phyloP scores from a whole-genome alignment of 2,329 filamentous ascomycete species.

The Lasiodiplodia citricola region DNA sequence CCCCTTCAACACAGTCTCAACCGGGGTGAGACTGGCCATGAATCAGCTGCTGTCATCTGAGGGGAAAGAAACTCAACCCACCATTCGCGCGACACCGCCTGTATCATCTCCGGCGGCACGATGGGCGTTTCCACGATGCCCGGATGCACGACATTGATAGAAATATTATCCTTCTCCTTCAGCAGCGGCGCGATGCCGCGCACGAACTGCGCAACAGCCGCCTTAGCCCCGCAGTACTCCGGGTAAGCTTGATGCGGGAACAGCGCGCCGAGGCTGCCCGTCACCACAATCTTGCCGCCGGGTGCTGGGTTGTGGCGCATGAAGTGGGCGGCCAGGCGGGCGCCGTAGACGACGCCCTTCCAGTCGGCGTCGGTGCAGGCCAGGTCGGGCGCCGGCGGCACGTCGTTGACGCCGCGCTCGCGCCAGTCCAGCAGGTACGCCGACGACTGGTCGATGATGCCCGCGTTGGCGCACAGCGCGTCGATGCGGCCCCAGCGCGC shows the following conservation, averaged over 20 bases:
- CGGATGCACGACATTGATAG: slow-evolving; percentile 57
- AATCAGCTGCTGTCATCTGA: background rate
- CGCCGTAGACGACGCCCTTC: slow-evolving; percentile 59
- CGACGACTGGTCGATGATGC: slow-evolving; percentile 53
- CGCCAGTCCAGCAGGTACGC: slow-evolving; percentile 51
- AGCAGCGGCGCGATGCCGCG: slow-evolving; percentile 32
- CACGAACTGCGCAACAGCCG: slow-evolving; percentile 46
- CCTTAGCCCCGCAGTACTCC: slow-evolving; percentile 59
- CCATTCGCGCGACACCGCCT: slow-evolving; percentile 4
- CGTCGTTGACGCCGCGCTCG: slow-evolving; percentile 32
- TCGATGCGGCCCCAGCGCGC: slow-evolving; percentile 54
- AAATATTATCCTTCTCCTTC: slow-evolving; percentile 52
- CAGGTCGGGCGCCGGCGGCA: slow-evolving; percentile 54
- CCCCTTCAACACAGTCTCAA: slow-evolving; percentile 52
- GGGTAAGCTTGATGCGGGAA: slow-evolving; percentile 53
- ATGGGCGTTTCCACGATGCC: slow-evolving; percentile 52
- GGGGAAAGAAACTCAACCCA: background rate
- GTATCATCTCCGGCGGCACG: slow-evolving; percentile 34
- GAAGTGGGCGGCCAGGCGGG: slow-evolving; percentile 57
- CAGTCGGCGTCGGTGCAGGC: slow-evolving; percentile 56
- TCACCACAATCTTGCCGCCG: slow-evolving; percentile 53
- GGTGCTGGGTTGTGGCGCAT: slow-evolving; percentile 52
- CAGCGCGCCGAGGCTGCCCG: slow-evolving; percentile 51
- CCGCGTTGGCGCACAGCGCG: slow-evolving; percentile 57
- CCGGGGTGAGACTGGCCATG: slow-evolving; percentile 39